phyloP scores from a whole-genome alignment of 2,329 filamentous ascomycete genomes.

The Juglanconis juglandina region DNA sequence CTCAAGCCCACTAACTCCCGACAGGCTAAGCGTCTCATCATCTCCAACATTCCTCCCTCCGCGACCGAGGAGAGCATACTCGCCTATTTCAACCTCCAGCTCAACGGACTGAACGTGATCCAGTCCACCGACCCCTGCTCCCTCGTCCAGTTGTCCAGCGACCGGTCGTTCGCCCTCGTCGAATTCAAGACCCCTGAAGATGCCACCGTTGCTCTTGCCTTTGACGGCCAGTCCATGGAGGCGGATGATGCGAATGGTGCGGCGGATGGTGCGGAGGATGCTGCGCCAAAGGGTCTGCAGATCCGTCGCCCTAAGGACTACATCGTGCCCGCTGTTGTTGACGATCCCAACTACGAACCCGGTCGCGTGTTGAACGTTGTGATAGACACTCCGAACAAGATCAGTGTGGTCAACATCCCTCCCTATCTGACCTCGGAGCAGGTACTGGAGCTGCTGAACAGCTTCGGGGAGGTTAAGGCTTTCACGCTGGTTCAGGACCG shows the following conservation, averaged over 20 bases:
- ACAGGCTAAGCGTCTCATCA: slow-evolving; percentile 87
- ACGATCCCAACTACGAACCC: slow-evolving; percentile 70
- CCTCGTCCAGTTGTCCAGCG: slow-evolving; percentile 75
- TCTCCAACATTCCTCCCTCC: slow-evolving; percentile 73
- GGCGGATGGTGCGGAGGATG: slow-evolving; percentile 44
- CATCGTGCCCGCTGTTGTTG: slow-evolving; percentile 78
- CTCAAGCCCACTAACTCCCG: slow-evolving; percentile 91
- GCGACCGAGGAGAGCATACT: slow-evolving; percentile 73
- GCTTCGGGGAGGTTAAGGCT: slow-evolving; percentile 89
- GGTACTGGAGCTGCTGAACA: slow-evolving; percentile 81
- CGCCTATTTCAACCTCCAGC: slow-evolving; percentile 90
- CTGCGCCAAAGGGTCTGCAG: slow-evolving; percentile 56
- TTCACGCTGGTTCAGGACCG: slow-evolving; percentile 87
- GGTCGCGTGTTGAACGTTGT: slow-evolving; percentile 77
- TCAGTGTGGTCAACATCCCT: slow-evolving; percentile 87
- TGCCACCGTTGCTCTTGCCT: slow-evolving; percentile 83
- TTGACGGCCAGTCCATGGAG: slow-evolving; percentile 88
- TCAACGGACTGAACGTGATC: slow-evolving; percentile 94
- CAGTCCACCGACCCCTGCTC: slow-evolving; percentile 80
- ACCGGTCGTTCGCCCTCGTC: slow-evolving; percentile 76
- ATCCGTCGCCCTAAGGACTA: slow-evolving; percentile 94
- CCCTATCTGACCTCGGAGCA: slow-evolving; percentile 86
- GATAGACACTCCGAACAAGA: slow-evolving; percentile 90
- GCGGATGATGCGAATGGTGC: slow-evolving; percentile 53
- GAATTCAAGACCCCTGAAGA: slow-evolving; percentile 88